Evolutionary conservation across 2,329 filamentous ascomycete genomes (phyloP), one percentile per base, ranked within the genome.

Genomic region (Cercospora brassicicola): DNA sequence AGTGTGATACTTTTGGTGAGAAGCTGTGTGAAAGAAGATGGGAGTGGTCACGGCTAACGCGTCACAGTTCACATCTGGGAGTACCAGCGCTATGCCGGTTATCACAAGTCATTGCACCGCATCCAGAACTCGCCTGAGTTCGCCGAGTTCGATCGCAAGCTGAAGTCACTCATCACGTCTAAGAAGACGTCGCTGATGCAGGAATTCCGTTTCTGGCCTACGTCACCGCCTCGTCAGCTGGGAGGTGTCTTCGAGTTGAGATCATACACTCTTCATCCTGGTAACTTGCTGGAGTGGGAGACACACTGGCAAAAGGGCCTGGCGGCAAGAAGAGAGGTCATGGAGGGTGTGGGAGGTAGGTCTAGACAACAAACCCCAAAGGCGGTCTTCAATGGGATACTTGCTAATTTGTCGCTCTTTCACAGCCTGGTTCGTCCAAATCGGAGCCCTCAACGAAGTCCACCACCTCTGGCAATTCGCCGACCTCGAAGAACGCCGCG

Each of bases 141-240:
- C 79, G 83, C 89, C 73, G 90, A 87, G 9, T 97, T 97, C 78
- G 92, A 97, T 78, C 84, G 83, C 71, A 91, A 94, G 82, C 89
- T 99, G 62, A 94, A 93, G 81, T 85, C 84, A n/a, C 84, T 98
- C 70, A 94, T 99, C 78, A 89, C 85, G 67, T 88, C 88, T 71
- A 98, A 97, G 84, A 89, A 90, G 73, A 91, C 90, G 4, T 97
- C 94, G 0, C 86, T 99, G 62, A 99, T 99, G 95, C 95, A 99
- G 80, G 95, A 99, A 81, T 99, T 99, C 82, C 97, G 94, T 39
- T 99, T 99, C 86, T 99, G 95, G 95, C 95, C 95, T 1, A 99
- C 95, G 2, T 94, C 93, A 0, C 87, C 94, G 4, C 95, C 95
- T 0, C 92, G 95, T 68, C 86, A 92, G 76, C 88, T 99, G 0